Conservation (phyloP, 495 filamentous ascomycete genomes). For the Neurospora tetraspora region DNA sequence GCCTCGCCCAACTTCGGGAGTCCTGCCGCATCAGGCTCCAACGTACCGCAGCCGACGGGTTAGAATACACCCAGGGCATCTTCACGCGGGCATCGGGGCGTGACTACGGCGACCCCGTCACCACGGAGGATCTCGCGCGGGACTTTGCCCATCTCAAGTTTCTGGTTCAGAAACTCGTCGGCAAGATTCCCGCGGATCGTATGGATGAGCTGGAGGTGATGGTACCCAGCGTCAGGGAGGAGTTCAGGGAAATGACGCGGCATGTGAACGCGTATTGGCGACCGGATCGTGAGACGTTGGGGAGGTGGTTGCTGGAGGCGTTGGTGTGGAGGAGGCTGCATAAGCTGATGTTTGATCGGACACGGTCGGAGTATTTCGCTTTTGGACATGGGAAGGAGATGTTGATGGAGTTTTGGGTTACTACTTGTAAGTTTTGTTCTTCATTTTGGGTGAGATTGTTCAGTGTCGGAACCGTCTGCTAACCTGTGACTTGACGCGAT, state of each 20-base stretch:
- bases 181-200: background rate
- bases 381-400: background rate
- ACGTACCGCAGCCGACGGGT: background rate
- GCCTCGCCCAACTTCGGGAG: background rate
- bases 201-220: constrained; percentile 26
- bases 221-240: constrained; percentile 10
- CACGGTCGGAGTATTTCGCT: background rate
- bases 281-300: background rate
- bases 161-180: background rate
- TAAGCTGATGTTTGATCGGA: background rate
- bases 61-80: background rate
- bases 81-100: background rate
- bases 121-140: background rate
- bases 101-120: background rate
- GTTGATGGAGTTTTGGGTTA: background rate
- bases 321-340: background rate
- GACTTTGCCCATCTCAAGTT: background rate
- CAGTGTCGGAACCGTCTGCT: background rate
- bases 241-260: constrained; percentile 9
- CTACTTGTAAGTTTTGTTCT: background rate
- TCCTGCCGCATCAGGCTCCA: background rate
- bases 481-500: background rate
- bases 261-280: background rate
- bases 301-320: background rate
- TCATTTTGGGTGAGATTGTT: background rate